Evolutionary conservation across 2,329 filamentous ascomycete species (phyloP), one percentile per base, ranked within the genome.

Genomic region (Ophiocordyceps australis): DNA sequence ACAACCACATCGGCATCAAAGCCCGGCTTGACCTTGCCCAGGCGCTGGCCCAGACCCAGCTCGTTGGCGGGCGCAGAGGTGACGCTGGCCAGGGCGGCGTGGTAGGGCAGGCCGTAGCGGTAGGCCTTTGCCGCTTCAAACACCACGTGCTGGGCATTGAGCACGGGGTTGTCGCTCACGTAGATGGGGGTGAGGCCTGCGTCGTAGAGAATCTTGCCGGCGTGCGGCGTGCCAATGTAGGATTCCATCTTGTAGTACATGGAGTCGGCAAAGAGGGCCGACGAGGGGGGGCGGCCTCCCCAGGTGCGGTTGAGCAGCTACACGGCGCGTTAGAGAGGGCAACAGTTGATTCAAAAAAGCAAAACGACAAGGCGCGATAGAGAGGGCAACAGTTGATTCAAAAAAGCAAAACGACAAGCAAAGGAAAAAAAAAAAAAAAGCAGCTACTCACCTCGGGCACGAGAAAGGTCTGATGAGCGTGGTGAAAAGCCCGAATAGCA

Each of bases 201-300:
- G 14, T 77, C 71, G 35, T 69, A 69, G 0, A 79, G 55, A 4
- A 69, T 57, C 40, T 74, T 76, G 15, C 72, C 73, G 2, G 73
- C 72, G 31, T 65, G 65, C 41, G 76, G 68, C 9, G 69, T 74
- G 1, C 62, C 73, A 5, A 65, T 52, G 35, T 73, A 75, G 0
- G 71, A 53, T 47, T 79, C 74, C 2, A 63, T 56, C 47, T 79
- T 77, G 57, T 77, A 79, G 43, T 65, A 74, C 66, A 76, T 76
- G 41, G 72, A 75, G 39, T 78, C 72, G 8, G 74, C 72, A 36
- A 79, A 79, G 4, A 76, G 50, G n/a, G 65, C 73, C 11, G 57
- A 62, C 4, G 59, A 63, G n/a, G 62, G 65, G 11, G 62, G 45
- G 1, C 55, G 54, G 9, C 54, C 57, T 10, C 65, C 65, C 48